Evolutionary conservation across 768 basidiomycete species (phyloP), one percentile per base, ranked within the genome.

Genomic region (Mycena venus): DNA sequence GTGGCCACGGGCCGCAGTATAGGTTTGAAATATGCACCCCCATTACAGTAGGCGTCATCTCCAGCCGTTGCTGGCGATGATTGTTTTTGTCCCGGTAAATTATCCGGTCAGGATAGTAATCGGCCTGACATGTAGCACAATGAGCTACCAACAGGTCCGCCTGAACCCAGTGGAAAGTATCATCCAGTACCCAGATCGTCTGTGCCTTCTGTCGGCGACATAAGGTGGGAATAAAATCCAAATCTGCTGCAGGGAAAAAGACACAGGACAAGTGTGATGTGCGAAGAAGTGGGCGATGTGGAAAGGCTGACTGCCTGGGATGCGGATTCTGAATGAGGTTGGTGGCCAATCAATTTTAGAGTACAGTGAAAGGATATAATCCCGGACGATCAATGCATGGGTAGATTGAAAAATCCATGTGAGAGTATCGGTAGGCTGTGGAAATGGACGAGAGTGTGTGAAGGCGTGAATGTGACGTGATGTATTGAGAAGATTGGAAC

Each of bases 51-150:
- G 75, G 3, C 21, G 61, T 6, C 11, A 29, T 29, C 27, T 62
- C 61, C 6, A 62, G 19, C 11, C 61, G 34, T 21, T 42, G 25
- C 2, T 40, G 27, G 25, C 40, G 61, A 17, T 2, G 9, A 17
- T 62, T 42, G 27, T 29, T 4, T 15, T 62, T 7, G 15, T 44
- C 61, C 40, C 17, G 34, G 27, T 42, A 62, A 6, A 21, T 60
- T 12, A 79, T 74, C 17, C 73, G 61, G 55, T 80, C 79, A 0
- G 77, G 79, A 63, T 66, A 75, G 44, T 78, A 79, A 49, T 77
- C 64, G 5, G 79, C 67, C 21, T 40, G 27, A 44, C 79, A 80
- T n/a, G 55, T 19, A 32, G 60, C 40, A 66, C 75, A 75, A 21
- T 72, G 75, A 1, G 70, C 75, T 2, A 75, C 38, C 8, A 72